A percentile compares a stretch with the other conserved stretches of the same genome.
These are phyloP conservation scores for Citropsis articulata DNA, from an alignment of 345 rosid species.

Conservation along the genomic window DNA sequence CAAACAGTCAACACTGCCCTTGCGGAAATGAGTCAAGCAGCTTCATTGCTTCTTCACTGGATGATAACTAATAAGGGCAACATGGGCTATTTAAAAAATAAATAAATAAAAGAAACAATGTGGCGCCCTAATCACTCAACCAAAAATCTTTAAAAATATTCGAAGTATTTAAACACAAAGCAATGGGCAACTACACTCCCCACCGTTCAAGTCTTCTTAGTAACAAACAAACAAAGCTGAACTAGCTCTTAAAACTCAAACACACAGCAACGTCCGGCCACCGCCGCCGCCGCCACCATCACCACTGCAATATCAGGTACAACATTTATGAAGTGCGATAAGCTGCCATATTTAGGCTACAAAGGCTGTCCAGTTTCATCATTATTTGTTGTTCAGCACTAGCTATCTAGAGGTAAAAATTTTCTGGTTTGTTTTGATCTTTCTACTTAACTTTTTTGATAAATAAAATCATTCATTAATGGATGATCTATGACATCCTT, in stretches of 20 bases:
- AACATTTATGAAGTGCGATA: neutral
- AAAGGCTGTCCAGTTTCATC: neutral
- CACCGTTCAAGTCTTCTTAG: neutral
- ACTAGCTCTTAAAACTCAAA: conserved; percentile 18
- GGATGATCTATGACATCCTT: conserved; percentile 24
- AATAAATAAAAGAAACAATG: neutral
- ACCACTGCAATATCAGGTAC: neutral
- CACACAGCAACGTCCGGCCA: conserved; percentile 13
- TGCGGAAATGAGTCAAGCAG: conserved; percentile 16
- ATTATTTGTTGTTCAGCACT: neutral
- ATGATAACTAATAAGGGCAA: conserved; percentile 5
- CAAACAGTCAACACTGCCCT: conserved; percentile 26
- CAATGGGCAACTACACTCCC: neutral
- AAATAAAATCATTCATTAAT: conserved; percentile 10
- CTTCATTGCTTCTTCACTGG: conserved; percentile 21
- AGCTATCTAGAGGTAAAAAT: neutral
- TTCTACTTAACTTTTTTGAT: neutral
- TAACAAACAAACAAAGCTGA: neutral
- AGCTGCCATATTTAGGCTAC: neutral
- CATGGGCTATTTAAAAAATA: conserved; percentile 21
- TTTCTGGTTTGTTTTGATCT: neutral
- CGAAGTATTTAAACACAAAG: neutral
- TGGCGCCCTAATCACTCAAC: conserved; percentile 37
- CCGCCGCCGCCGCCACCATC: neutral
- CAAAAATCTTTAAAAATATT: conserved; percentile 2